Evolutionary conservation across 768 basidiomycete genomes (phyloP).

Genomic region (Phaeotremella skinneri): DNA sequence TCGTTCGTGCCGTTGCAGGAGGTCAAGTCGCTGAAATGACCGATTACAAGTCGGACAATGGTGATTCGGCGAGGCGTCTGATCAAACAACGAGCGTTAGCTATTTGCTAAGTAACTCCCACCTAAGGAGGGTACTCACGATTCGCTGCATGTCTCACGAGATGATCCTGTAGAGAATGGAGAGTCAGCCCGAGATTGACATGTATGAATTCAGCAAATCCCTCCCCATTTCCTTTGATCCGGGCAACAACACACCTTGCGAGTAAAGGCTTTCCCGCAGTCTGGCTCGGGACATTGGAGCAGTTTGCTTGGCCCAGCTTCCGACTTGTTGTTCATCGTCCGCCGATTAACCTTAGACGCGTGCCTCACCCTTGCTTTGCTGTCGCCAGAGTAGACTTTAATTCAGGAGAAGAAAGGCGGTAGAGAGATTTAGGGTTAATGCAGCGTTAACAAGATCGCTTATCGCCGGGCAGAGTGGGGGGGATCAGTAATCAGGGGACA

Average conservation of each 20-base stretch:
- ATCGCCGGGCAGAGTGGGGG: too few relatives aligned
- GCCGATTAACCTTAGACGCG: too few relatives aligned
- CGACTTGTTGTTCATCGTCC: constrained; percentile 23
- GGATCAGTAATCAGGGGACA: too few relatives aligned
- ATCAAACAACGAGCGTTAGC: constrained; percentile 1
- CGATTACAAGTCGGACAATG: constrained; percentile 28
- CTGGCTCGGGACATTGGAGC: constrained; percentile 24
- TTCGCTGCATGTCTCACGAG: constrained; percentile 38
- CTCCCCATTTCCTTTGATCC: not conserved
- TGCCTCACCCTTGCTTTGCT: too few relatives aligned
- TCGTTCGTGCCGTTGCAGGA: constrained; percentile 37
- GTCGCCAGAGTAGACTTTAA: too few relatives aligned
- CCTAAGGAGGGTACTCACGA: constrained; percentile 38
- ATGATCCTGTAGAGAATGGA: constrained; percentile 38
- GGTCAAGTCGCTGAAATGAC: constrained; percentile 39
- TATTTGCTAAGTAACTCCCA: not conserved
- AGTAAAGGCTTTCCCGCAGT: constrained; percentile 39
- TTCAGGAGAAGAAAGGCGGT: too few relatives aligned
- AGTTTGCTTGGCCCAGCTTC: constrained; percentile 7
- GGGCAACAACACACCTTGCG: constrained; percentile 31
- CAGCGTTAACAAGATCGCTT: too few relatives aligned
- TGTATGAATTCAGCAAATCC: not conserved
- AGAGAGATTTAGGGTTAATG: too few relatives aligned
- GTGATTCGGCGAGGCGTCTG: constrained; percentile 21
- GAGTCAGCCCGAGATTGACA: not conserved